Conservation (phyloP, 768 basidiomycete species). For the Tricholoma saponaceum region DNA sequence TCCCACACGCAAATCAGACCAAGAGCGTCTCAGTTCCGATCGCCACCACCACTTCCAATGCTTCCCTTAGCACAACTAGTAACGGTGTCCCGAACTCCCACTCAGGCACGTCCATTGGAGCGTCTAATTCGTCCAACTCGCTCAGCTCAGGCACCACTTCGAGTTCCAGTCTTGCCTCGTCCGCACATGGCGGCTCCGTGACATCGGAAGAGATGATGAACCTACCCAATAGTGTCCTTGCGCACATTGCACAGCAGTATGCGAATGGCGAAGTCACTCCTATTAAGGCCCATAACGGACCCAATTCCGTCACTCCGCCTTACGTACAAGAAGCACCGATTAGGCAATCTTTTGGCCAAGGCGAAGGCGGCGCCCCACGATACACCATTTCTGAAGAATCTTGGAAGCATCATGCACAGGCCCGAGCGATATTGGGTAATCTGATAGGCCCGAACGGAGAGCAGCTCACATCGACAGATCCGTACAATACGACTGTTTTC, state of each 20-base stretch:
- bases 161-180: conserved; percentile 47
- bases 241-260: conserved; percentile 48
- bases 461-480: conserved; percentile 83
- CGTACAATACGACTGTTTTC: conserved; percentile 96
- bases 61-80: conserved; percentile 29
- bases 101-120: conserved; percentile 46
- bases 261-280: conserved; percentile 30
- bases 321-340: conserved; percentile 40
- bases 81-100: conserved; percentile 37
- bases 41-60: conserved; percentile 41
- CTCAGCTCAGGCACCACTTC: conserved; percentile 45
- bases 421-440: conserved; percentile 77
- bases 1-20: conserved; percentile 39
- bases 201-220: conserved; percentile 53
- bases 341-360: conserved; percentile 27
- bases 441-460: conserved; percentile 85
- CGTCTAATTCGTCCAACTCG: conserved; percentile 48
- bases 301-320: conserved; percentile 31
- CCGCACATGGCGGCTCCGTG: conserved; percentile 39
- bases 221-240: conserved; percentile 39
- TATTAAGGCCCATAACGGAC: conserved; percentile 17
- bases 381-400: conserved; percentile 70
- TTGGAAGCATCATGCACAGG: conserved; percentile 83
- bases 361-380: conserved; percentile 37
- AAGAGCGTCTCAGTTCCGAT: conserved; percentile 74